A percentile compares a stretch with the other conserved stretches of the same genome.
Conservation (phyloP, 768 basidiomycete genomes). For the Kwoniella mangroviensis region DNA sequence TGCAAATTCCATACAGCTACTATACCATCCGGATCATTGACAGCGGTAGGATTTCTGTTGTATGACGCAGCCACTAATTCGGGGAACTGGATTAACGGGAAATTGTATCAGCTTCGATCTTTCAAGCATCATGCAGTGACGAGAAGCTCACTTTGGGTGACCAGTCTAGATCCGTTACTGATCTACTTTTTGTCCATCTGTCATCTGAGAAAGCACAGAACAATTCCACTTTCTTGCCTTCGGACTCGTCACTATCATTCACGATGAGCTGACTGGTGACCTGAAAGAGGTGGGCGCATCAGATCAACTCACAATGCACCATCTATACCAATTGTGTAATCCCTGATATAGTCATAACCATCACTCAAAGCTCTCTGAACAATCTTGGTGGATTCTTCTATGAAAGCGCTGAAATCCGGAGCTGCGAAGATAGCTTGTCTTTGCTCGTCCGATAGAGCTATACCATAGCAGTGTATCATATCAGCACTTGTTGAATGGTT, state of each 20-base stretch:
- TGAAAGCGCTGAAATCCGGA: slow-evolving; percentile 90
- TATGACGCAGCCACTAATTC: slow-evolving; percentile 95
- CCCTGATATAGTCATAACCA: slow-evolving; percentile 92
- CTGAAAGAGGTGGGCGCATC: not conserved
- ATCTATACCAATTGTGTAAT: slow-evolving; percentile 90
- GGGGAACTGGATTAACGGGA: slow-evolving; percentile 69
- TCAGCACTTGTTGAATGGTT: too few species aligned
- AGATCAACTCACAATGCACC: slow-evolving; percentile 70
- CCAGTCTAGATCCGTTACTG: slow-evolving; percentile 97
- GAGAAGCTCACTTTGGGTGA: slow-evolving; percentile 76
- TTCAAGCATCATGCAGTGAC: too few species aligned
- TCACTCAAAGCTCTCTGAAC: slow-evolving; percentile 93
- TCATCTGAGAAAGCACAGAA: slow-evolving; percentile 95
- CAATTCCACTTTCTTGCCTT: slow-evolving; percentile 86
- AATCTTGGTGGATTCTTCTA: slow-evolving; percentile 92
- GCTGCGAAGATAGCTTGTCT: slow-evolving; percentile 77
- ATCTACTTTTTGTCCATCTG: slow-evolving; percentile 85
- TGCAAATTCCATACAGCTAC: slow-evolving; percentile 98
- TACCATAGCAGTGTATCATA: not conserved
- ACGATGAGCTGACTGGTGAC: not conserved
- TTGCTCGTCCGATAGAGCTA: slow-evolving; percentile 87
- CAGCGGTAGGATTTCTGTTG: slow-evolving; percentile 91
- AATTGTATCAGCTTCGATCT: not conserved
- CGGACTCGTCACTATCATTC: slow-evolving; percentile 75
- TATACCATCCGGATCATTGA: slow-evolving; percentile 95